Conservation (phyloP, 1,284 basidiomycete genomes). For the Spongispora temasekensis region DNA sequence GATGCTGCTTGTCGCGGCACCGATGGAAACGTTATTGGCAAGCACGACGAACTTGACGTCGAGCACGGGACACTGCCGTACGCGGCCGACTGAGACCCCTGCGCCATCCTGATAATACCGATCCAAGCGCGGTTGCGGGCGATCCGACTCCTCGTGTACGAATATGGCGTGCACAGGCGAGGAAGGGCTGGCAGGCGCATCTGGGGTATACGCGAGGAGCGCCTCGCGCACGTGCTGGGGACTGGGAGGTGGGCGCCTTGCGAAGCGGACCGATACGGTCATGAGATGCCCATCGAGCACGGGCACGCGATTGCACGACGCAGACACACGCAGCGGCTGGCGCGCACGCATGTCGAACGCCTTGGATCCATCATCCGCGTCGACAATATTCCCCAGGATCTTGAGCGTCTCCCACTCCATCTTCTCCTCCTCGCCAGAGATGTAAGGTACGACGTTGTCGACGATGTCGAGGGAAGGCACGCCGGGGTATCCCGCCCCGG, state of each 20-base stretch:
- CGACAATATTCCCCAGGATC: slow-evolving; percentile 84
- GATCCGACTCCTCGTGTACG: slow-evolving; percentile 90
- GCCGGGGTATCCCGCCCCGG: slow-evolving; percentile 96
- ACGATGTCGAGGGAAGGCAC: slow-evolving; percentile 90
- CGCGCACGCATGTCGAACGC: slow-evolving; percentile 84
- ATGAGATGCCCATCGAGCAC: slow-evolving; percentile 93
- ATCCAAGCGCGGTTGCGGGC: slow-evolving; percentile 95
- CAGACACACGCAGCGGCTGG: slow-evolving; percentile 85
- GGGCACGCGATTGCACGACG: slow-evolving; percentile 90
- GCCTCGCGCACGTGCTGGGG: slow-evolving; percentile 88
- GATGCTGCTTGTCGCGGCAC: slow-evolving; percentile 95
- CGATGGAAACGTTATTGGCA: slow-evolving; percentile 94
- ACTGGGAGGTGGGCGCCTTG: slow-evolving; percentile 77
- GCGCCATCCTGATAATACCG: slow-evolving; percentile 91
- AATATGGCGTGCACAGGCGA: slow-evolving; percentile 88
- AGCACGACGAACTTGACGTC: slow-evolving; percentile 97
- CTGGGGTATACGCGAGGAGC: slow-evolving; percentile 73
- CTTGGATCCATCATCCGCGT: slow-evolving; percentile 53
- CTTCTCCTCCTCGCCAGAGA: slow-evolving; percentile 97
- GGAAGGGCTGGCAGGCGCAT: slow-evolving; percentile 83
- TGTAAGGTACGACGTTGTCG: slow-evolving; percentile 97
- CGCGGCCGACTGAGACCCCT: slow-evolving; percentile 89
- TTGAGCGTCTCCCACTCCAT: slow-evolving; percentile 99
- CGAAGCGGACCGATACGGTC: slow-evolving; percentile 87
- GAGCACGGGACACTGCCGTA: slow-evolving; percentile 88